Base-by-base conservation (phyloP, 1,284 basidiomycete species). In the Trametes hirsuta region DNA sequence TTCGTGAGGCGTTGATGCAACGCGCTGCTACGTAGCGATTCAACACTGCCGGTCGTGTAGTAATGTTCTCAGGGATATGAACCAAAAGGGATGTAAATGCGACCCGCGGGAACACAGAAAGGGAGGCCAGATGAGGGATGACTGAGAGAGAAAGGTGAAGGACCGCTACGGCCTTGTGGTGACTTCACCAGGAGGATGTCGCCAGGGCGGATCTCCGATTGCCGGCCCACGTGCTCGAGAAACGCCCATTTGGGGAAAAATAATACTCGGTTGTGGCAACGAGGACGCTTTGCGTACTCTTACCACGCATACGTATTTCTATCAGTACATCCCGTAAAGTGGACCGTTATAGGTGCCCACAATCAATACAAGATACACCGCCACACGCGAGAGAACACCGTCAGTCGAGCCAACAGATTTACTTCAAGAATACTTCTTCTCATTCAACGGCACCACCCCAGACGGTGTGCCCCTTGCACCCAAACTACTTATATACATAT, bases 131-230 rank as follows among this genome's bases (percentile, higher is more conserved):
- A 4, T 9, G 25, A 46, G 44, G 37, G 44, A 51, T 37, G 41
- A 37, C n/a, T n/a, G n/a, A 39, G 52, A 41, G 37, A 40, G 44
- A 12, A 37, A 45, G 41, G 40, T 10, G 35, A 37, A 22, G 9
- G 44, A n/a, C n/a, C 14, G 47, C 44, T n/a, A n/a, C 34, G 22
- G 22, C n/a, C 14, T 15, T 11, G 54, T 4, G 18, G 44, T 52
- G 56, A 58, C 56, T 52, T 58, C 56, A 58, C 56, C 44, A 37
- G 37, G 15, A 44, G n/a, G 42, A 58, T 52, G 45, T 47, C 30
- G 30, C 30, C 44, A 52, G 56, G 52, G 51, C 42, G 2, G 14
- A 18, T 34, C n/a, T n/a, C 37, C n/a, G 40, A 30, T 22, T 4
- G 34, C n/a, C 39, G n/a, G 24, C 22, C 56, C 56, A 58, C 56